A percentile compares a stretch with the other conserved stretches of the same genome.
Conservation (phyloP, 768 basidiomycete species). For the Tricholoma terreum region DNA sequence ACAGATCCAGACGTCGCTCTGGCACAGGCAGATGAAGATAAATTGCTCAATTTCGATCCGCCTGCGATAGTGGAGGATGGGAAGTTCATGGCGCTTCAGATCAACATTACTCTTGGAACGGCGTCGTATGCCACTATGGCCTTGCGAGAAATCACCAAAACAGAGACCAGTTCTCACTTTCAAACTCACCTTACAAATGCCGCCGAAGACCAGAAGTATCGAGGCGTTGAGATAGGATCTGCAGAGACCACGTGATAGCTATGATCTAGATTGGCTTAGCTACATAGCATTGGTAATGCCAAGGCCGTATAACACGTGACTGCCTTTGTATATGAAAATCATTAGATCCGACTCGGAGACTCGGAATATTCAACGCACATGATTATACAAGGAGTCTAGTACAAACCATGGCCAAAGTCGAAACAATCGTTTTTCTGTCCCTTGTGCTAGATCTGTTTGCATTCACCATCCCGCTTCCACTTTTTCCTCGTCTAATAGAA, state of each 20-base stretch:
- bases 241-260: too few relatives aligned
- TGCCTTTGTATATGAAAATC: too few relatives aligned
- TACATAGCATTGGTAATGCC: too few relatives aligned
- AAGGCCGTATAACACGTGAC: too few relatives aligned
- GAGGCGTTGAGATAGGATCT: constrained; percentile 40
- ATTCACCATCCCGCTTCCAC: constrained; percentile 92
- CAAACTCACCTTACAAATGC: constrained; percentile 76
- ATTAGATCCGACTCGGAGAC: too few relatives aligned
- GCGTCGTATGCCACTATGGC: constrained; percentile 99
- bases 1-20: constrained; percentile 92
- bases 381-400: too few relatives aligned
- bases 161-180: constrained; percentile 90
- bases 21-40: constrained; percentile 95
- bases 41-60: constrained; percentile 74
- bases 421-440: constrained; percentile 85
- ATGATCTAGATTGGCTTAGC: too few relatives aligned
- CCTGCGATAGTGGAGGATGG: constrained; percentile 68
- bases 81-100: constrained; percentile 84
- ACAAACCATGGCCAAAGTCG: constrained; percentile 57
- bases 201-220: constrained; percentile 82
- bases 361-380: too few relatives aligned
- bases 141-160: constrained; percentile 90
- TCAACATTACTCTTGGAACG: constrained; percentile 81
- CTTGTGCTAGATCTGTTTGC: constrained; percentile 87
- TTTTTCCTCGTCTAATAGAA: constrained; percentile 96